These are phyloP conservation scores for Colletotrichum melonis DNA, from an alignment of 2,329 filamentous ascomycete genomes.

Conservation along the genomic window DNA sequence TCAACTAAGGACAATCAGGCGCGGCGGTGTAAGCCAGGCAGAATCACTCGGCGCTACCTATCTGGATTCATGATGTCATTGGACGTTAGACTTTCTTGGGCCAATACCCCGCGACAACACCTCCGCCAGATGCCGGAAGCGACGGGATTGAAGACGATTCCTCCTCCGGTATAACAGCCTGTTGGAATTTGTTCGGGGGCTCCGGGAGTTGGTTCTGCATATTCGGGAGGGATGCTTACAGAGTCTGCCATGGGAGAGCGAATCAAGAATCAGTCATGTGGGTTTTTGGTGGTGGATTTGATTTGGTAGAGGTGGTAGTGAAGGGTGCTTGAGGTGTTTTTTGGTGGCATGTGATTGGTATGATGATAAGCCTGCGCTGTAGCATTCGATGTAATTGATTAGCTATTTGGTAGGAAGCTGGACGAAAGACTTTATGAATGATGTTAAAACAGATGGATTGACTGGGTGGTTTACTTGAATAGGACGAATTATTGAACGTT, in stretches of 20 bases:
- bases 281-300: not conserved
- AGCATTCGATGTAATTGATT: too few relatives aligned
- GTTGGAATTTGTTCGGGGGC: not conserved
- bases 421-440: not conserved
- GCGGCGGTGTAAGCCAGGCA: not conserved
- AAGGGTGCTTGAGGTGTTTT: not conserved
- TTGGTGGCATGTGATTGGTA: not conserved
- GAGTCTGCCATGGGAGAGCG: not conserved
- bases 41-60: not conserved
- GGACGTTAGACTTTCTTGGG: not conserved
- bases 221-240: not conserved
- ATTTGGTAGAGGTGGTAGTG: not conserved
- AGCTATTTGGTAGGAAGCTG: too few relatives aligned
- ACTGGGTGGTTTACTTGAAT: not conserved
- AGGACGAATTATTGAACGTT: not conserved
- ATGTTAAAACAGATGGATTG: not conserved
- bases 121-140: not conserved
- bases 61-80: not conserved
- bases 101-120: not conserved
- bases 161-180: constrained; percentile 4
- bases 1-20: not conserved
- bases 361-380: not conserved
- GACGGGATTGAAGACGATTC: not conserved
- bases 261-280: not conserved
- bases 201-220: not conserved